phyloP scores from a whole-genome alignment of 176 grass and related monocot genomes.

The Ensete glaucum region DNA sequence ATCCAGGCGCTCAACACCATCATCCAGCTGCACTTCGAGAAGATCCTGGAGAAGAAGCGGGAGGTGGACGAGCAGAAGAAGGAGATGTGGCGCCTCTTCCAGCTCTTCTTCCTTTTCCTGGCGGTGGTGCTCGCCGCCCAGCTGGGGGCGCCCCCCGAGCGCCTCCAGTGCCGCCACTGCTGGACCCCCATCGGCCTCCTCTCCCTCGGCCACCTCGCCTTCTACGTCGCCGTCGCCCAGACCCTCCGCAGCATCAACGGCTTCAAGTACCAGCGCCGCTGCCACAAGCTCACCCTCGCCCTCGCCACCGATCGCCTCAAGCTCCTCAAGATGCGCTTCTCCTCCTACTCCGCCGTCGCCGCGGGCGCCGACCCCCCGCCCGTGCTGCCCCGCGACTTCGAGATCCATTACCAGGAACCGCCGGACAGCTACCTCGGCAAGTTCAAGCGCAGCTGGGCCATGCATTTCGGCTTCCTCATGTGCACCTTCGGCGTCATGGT shows the following conservation, averaged over 20 bases:
- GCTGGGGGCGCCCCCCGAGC: background rate
- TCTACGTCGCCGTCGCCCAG: slow-evolving; percentile 9
- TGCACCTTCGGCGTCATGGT: slow-evolving; percentile 15
- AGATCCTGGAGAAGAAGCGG: slow-evolving; percentile 19
- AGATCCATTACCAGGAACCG: slow-evolving; percentile 5
- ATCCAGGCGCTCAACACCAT: slow-evolving; percentile 12
- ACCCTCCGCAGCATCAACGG: slow-evolving; percentile 11
- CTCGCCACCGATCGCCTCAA: slow-evolving; percentile 15
- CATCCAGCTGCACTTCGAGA: slow-evolving; percentile 17
- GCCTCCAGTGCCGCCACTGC: slow-evolving; percentile 13
- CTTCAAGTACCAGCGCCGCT: slow-evolving; percentile 11
- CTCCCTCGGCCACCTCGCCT: slow-evolving; percentile 2
- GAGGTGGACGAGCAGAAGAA: slow-evolving; percentile 13
- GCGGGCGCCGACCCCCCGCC: background rate
- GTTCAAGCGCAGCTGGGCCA: slow-evolving; percentile 10
- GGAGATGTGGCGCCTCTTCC: slow-evolving; percentile 18
- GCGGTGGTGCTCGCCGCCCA: background rate
- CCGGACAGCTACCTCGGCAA: slow-evolving; percentile 6
- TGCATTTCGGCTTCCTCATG: slow-evolving; percentile 3
- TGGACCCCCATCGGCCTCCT: slow-evolving; percentile 8
- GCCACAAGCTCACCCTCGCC: slow-evolving; percentile 14
- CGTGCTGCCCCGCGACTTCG: background rate
- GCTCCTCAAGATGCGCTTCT: slow-evolving; percentile 12
- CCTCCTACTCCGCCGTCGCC: background rate
- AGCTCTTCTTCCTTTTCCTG: slow-evolving; percentile 17